A percentile compares a stretch with the other conserved stretches of the same genome.
Evolutionary conservation across 495 filamentous ascomycete genomes (phyloP).

Genomic region (Neurospora tetraspora): DNA sequence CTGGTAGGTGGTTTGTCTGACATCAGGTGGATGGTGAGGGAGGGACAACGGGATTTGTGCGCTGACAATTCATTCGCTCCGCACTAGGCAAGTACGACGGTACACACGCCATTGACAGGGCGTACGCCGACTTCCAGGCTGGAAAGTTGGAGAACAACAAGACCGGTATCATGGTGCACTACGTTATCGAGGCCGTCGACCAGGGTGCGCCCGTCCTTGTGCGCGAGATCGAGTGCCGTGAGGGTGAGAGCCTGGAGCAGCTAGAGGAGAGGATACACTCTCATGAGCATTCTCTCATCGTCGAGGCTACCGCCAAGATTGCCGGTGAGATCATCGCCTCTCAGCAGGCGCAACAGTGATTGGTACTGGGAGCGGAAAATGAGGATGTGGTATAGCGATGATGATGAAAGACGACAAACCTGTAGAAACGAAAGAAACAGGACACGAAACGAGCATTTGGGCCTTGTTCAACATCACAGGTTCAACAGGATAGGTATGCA

Average conservation of each 20-base stretch:
- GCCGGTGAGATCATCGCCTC: constrained; percentile 29
- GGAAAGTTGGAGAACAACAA: constrained; percentile 55
- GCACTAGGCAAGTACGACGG: constrained; percentile 60
- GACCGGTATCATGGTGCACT: constrained; percentile 92
- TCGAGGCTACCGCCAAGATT: constrained; percentile 52
- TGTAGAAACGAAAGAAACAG: not conserved
- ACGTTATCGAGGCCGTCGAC: constrained; percentile 79
- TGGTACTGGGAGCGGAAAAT: not conserved
- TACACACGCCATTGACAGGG: constrained; percentile 66
- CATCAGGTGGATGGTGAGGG: not conserved
- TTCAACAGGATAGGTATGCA: not conserved
- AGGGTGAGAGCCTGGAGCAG: constrained; percentile 54
- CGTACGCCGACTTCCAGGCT: constrained; percentile 61
- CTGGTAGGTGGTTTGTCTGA: constrained; percentile 18
- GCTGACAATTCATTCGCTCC: not conserved
- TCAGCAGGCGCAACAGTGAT: not conserved
- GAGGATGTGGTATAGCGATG: not conserved
- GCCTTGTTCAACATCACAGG: not conserved
- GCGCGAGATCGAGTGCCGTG: constrained; percentile 56
- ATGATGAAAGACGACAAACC: not conserved
- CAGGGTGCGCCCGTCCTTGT: constrained; percentile 66
- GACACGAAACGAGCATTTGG: not conserved
- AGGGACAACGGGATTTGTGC: not conserved
- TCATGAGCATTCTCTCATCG: constrained; percentile 59
- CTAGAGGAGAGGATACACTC: constrained; percentile 63